Percentiles rank a stretch among this genome's conserved stretches.
Evolutionary conservation across 306 rosid genomes (phyloP).

Genomic region (Dryas alaskensis): DNA sequence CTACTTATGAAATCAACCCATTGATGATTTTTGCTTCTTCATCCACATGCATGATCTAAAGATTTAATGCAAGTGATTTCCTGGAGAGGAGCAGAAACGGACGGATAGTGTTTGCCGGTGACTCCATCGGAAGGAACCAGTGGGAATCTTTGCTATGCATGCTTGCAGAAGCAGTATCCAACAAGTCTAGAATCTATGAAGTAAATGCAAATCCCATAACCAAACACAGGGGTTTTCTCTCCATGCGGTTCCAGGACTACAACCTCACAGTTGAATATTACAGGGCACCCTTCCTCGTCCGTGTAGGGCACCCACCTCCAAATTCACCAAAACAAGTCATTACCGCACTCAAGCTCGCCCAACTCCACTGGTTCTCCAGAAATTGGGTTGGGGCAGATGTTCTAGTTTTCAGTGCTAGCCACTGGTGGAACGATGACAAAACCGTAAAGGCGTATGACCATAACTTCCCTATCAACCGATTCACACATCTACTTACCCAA

Average conservation of each 20-base stretch:
- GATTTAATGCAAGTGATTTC: conserved; percentile 79
- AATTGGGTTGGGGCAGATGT: conserved; percentile 64
- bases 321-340: conserved; percentile 38
- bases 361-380: conserved; percentile 63
- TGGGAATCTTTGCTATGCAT: conserved; percentile 90
- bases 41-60: conserved; percentile 30
- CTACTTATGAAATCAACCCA: background rate
- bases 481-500: no score
- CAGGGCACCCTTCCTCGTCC: conserved; percentile 65
- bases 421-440: conserved; percentile 84
- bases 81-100: conserved; percentile 70
- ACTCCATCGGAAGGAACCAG: conserved; percentile 85
- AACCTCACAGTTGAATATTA: conserved; percentile 84
- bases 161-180: conserved; percentile 61
- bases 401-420: conserved; percentile 73
- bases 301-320: conserved; percentile 56
- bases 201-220: conserved; percentile 68
- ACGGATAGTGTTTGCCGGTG: conserved; percentile 85
- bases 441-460: conserved; percentile 45
- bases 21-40: background rate
- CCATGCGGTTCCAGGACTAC: conserved; percentile 56
- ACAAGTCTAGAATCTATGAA: conserved; percentile 65
- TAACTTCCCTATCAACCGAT: background rate
- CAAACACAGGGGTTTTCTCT: conserved; percentile 75
- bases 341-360: conserved; percentile 46